Base-by-base conservation (phyloP, 208 protist genomes). In the Trypanosoma scelopori region DNA sequence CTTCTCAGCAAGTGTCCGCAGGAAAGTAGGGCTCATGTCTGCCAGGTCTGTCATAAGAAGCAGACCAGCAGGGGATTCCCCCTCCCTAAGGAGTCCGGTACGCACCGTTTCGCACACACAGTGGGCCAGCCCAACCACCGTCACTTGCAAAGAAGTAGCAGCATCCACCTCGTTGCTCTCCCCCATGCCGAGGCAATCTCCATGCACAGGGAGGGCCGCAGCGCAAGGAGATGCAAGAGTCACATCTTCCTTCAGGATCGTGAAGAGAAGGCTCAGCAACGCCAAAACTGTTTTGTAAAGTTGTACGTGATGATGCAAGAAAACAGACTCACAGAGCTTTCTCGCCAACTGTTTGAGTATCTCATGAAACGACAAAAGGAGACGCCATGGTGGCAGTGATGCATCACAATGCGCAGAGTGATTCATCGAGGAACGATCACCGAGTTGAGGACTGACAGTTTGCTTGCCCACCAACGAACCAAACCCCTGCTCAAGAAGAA, bases 11-110 rank as follows among this genome's bases (percentile, higher is more conserved):
- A 65, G 15, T 22, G 37, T 22, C 20, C 47, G 55, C 35, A 72
- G 35, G 42, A 74, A 74, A 13, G 32, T 23, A 25, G 60, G 52
- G 45, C 45, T 68, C 46, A 48, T 57, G 1, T 74, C 69, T 18
- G 69, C 28, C 52, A 74, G 56, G 41, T 74, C 69, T 28, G 55
- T 62, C 11, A 74, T 22, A 47, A 74, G 46, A 22, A 74, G 60
- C 11, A 74, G 69, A 46, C 55, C 42, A 2, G 47, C 60, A 32
- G 69, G 45, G 12, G 46, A 56, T 1, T 67, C 46, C 11, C 47
- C 53, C 5, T 65, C 41, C 25, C 47, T 0, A 1, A 55, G 15
- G 16, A 74, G 28, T n/a, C 23, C 30, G 7, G 28, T 18, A 35
- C 22, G 39, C 23, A 64, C 48, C 15, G 60, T 35, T 15, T 56